phyloP scores from a whole-genome alignment of 768 basidiomycete genomes.

The Lentinula guzmanii region DNA sequence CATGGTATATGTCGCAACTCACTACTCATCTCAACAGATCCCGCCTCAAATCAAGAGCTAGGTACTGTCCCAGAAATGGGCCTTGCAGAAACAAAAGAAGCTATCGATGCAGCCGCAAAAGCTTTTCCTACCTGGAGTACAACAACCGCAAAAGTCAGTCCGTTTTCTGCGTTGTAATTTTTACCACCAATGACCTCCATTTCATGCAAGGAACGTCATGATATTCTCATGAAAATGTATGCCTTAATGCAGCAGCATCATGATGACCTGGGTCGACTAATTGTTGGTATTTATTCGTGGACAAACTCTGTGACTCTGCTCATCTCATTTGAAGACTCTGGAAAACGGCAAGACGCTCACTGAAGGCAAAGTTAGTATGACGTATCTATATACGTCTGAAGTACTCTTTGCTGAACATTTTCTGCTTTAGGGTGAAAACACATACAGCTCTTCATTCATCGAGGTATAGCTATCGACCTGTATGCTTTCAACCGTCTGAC shows the following conservation, averaged over 20 bases:
- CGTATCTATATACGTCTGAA: neutral
- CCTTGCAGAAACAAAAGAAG: conserved; percentile 72
- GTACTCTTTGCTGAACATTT: neutral
- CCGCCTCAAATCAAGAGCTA: conserved; percentile 77
- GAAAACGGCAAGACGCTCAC: conserved; percentile 93
- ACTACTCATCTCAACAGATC: conserved; percentile 47
- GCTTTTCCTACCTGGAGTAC: conserved; percentile 84
- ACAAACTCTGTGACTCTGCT: conserved; percentile 1
- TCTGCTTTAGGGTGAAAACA: conserved; percentile 64
- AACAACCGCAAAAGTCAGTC: conserved; percentile 76
- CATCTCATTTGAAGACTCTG: conserved; percentile 51
- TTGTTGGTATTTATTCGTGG: conserved; percentile 42
- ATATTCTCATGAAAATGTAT: conserved; percentile 76
- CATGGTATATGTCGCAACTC: neutral
- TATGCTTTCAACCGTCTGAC: neutral
- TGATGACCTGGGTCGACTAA: conserved; percentile 83
- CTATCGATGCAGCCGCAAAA: conserved; percentile 73
- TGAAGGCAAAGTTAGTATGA: conserved; percentile 62
- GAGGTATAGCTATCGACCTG: conserved; percentile 42
- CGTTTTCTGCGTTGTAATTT: neutral
- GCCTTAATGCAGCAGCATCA: conserved; percentile 74
- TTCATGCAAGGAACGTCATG: conserved; percentile 61
- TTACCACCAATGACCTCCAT: neutral
- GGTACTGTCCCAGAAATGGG: conserved; percentile 91
- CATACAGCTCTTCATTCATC: conserved; percentile 80